phyloP scores from a whole-genome alignment of 2,329 filamentous ascomycete genomes.

The Grosmannia penicillata region DNA sequence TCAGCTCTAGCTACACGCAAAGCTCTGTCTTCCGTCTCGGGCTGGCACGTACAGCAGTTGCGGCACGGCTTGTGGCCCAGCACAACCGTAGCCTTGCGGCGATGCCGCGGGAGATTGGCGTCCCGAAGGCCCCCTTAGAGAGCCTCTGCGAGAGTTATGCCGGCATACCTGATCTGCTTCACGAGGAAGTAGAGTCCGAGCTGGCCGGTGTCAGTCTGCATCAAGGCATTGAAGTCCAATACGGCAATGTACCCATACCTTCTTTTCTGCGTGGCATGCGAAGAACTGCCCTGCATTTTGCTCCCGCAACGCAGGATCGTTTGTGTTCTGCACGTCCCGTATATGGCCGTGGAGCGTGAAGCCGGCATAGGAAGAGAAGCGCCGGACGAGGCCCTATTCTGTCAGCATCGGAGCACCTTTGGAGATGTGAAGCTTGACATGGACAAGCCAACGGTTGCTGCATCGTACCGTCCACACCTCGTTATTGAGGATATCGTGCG shows the following conservation, averaged over 20 bases:
- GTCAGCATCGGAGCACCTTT: neutral
- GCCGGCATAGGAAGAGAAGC: neutral
- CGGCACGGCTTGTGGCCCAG: slow-evolving; percentile 9
- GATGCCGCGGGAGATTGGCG: neutral
- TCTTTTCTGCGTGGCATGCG: slow-evolving; percentile 10
- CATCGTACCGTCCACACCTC: slow-evolving; percentile 6
- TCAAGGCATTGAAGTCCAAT: neutral
- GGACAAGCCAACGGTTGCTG: too few relatives aligned
- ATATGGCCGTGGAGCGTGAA: slow-evolving; percentile 1
- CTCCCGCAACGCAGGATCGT: neutral
- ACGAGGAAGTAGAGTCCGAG: slow-evolving; percentile 6
- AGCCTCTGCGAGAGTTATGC: neutral
- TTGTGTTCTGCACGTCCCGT: slow-evolving; percentile 5
- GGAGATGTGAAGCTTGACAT: neutral
- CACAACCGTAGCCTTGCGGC: slow-evolving; percentile 2
- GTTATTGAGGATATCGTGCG: neutral
- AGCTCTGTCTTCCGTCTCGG: too few relatives aligned
- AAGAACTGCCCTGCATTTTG: slow-evolving; percentile 5
- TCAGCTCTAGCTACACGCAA: neutral
- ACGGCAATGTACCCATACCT: neutral
- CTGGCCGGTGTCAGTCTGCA: neutral
- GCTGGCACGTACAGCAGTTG: slow-evolving; percentile 6
- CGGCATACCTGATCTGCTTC: slow-evolving; percentile 1
- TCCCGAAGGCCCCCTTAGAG: slow-evolving; percentile 2
- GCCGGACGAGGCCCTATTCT: neutral